These are phyloP conservation scores for Termitomyces sp. DNA, from an alignment of 768 basidiomycete genomes.

Conservation along the genomic window DNA sequence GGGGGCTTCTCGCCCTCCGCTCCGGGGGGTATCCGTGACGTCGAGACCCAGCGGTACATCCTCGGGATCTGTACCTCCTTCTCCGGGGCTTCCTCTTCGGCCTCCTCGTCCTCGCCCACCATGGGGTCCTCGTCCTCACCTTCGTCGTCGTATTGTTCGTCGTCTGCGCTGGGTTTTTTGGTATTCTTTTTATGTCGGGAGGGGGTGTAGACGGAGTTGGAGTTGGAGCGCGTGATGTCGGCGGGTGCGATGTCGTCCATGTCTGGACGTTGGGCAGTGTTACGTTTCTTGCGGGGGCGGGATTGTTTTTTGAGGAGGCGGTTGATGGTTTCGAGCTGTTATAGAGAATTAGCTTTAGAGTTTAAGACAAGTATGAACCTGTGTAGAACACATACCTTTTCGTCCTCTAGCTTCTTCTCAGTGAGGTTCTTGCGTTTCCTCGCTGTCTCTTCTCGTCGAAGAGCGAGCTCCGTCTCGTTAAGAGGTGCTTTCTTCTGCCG, in stretches of 20 bases:
- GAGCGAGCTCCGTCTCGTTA: slow-evolving; percentile 23
- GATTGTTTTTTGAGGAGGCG: slow-evolving; percentile 85
- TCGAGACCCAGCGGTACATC: slow-evolving; percentile 76
- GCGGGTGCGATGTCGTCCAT: slow-evolving; percentile 23
- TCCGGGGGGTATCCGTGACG: slow-evolving; percentile 33
- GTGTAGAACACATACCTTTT: slow-evolving; percentile 52
- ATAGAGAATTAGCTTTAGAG: neutral
- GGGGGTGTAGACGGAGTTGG: slow-evolving; percentile 17
- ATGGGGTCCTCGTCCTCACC: neutral
- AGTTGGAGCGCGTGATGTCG: slow-evolving; percentile 24
- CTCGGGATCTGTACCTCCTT: slow-evolving; percentile 38
- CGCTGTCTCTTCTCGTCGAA: slow-evolving; percentile 74
- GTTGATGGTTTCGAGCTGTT: slow-evolving; percentile 83
- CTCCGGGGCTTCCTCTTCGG: slow-evolving; percentile 33
- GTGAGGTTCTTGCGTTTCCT: slow-evolving; percentile 77
- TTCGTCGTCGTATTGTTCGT: neutral
- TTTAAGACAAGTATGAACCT: too few species aligned
- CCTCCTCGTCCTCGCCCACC: slow-evolving; percentile 17
- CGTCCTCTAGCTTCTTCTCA: slow-evolving; percentile 84
- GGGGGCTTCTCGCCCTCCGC: neutral
- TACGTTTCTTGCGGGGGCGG: slow-evolving; percentile 60
- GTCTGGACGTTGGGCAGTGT: slow-evolving; percentile 40
- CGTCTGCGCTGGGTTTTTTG: slow-evolving; percentile 3
- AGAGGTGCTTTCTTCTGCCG: slow-evolving; percentile 23
- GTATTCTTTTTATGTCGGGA: slow-evolving; percentile 1